Conservation (phyloP, 805 yeast genomes). For the Wickerhamiella galacta region DNA sequence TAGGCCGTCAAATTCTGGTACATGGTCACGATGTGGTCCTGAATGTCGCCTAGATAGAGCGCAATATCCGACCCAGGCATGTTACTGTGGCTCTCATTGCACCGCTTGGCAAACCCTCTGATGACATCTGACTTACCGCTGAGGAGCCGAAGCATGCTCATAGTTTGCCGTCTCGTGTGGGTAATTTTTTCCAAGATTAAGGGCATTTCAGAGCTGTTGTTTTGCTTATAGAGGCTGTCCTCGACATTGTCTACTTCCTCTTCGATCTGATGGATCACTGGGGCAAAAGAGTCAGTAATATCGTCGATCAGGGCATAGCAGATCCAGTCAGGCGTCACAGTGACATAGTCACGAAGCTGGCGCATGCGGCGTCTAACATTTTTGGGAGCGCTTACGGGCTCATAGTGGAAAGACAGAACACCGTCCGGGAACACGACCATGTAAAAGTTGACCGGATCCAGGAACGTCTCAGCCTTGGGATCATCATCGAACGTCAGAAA, state of each 20-base stretch:
- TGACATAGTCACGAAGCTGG: constrained; percentile 44
- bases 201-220: constrained; percentile 1
- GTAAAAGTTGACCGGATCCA: constrained; percentile 45
- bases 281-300: constrained; percentile 49
- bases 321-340: constrained; percentile 46
- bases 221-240: constrained; percentile 51
- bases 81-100: constrained; percentile 50
- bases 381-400: constrained; percentile 41
- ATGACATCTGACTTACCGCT: constrained; percentile 94
- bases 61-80: constrained; percentile 83
- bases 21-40: constrained; percentile 94
- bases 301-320: constrained; percentile 52
- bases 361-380: constrained; percentile 48
- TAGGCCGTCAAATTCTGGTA: constrained; percentile 75
- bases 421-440: constrained; percentile 47
- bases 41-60: constrained; percentile 83
- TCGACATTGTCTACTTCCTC: constrained; percentile 50
- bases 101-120: constrained; percentile 87
- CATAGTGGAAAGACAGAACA: constrained; percentile 40
- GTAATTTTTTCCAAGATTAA: constrained; percentile 68
- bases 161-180: constrained; percentile 75
- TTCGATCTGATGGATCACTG: constrained; percentile 40
- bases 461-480: constrained; percentile 32
- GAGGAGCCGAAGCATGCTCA: constrained; percentile 78
- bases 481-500: constrained; percentile 93